A percentile compares a stretch with the other conserved stretches of the same genome.
These are phyloP conservation scores for Talaromyces islandicus DNA, from an alignment of 2,329 filamentous ascomycete species.

Conservation along the genomic window DNA sequence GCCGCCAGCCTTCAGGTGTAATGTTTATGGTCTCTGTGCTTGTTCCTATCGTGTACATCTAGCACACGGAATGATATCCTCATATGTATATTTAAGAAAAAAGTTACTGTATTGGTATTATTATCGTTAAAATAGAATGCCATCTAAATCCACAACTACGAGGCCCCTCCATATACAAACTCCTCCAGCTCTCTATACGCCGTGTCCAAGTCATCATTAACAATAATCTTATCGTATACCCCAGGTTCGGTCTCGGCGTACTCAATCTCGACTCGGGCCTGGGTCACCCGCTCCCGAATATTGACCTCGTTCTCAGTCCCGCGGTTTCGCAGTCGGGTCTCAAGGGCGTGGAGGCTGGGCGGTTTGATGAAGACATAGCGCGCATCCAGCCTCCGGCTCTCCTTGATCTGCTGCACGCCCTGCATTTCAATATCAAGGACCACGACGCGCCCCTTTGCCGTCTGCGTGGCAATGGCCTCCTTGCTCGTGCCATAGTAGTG, in stretches of 20 bases:
- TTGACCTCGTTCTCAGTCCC: conserved; percentile 73
- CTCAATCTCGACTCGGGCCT: conserved; percentile 68
- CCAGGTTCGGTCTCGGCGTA: conserved; percentile 58
- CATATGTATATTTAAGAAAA: too few species aligned
- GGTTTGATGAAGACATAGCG: conserved; percentile 82
- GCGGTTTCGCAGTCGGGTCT: conserved; percentile 65
- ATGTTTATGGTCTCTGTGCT: neutral
- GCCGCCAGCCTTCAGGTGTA: neutral
- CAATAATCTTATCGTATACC: conserved; percentile 58
- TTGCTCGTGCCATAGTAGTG: conserved; percentile 85
- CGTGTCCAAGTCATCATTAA: conserved; percentile 60
- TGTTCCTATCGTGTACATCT: neutral
- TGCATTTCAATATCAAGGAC: conserved; percentile 97
- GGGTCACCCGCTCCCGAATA: conserved; percentile 61
- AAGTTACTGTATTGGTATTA: neutral
- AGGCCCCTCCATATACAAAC: neutral
- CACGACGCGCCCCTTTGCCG: conserved; percentile 64
- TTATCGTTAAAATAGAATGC: neutral
- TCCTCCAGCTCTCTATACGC: conserved; percentile 49
- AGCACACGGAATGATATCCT: neutral
- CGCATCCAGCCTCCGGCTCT: conserved; percentile 61
- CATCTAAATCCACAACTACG: neutral
- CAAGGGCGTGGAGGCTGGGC: conserved; percentile 66
- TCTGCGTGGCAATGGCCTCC: conserved; percentile 69
- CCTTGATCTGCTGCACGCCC: conserved; percentile 90